phyloP scores from a whole-genome alignment of 345 rosid genomes.

The Gossypium raimondii region DNA sequence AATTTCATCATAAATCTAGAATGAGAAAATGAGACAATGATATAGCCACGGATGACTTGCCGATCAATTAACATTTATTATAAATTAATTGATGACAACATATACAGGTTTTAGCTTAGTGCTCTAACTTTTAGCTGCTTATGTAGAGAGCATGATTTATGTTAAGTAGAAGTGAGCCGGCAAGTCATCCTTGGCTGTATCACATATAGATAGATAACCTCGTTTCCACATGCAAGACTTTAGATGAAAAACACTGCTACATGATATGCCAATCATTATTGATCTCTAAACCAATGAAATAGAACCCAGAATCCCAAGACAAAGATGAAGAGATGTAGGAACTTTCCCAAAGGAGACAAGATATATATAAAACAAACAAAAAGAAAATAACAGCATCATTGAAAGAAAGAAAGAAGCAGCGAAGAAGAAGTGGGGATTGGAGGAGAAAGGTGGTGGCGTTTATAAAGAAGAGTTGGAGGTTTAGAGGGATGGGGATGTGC shows the following conservation, averaged over 20 bases:
- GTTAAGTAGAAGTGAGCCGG: slow-evolving; percentile 31
- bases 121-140: not conserved
- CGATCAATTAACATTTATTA: slow-evolving; percentile 22
- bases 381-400: slow-evolving; percentile 1
- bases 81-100: not conserved
- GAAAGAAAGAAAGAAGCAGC: slow-evolving; percentile 17
- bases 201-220: slow-evolving; percentile 24
- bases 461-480: slow-evolving; percentile 3
- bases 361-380: not conserved
- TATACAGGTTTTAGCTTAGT: no score
- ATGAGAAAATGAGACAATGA: slow-evolving; percentile 52
- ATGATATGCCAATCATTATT: not conserved
- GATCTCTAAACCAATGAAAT: slow-evolving; percentile 12
- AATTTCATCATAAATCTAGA: slow-evolving; percentile 50
- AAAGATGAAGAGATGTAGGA: not conserved
- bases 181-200: slow-evolving; percentile 92
- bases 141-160: not conserved
- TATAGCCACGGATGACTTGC: slow-evolving; percentile 68
- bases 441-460: slow-evolving; percentile 13
- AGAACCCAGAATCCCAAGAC: not conserved
- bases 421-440: slow-evolving; percentile 37
- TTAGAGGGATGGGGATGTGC: not conserved
- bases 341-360: slow-evolving; percentile 29
- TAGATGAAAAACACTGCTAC: slow-evolving; percentile 32
- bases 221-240: slow-evolving; percentile 56